These are phyloP conservation scores for Cladosporium sp. DNA, from an alignment of 2,329 filamentous ascomycete species.

Conservation along the genomic window DNA sequence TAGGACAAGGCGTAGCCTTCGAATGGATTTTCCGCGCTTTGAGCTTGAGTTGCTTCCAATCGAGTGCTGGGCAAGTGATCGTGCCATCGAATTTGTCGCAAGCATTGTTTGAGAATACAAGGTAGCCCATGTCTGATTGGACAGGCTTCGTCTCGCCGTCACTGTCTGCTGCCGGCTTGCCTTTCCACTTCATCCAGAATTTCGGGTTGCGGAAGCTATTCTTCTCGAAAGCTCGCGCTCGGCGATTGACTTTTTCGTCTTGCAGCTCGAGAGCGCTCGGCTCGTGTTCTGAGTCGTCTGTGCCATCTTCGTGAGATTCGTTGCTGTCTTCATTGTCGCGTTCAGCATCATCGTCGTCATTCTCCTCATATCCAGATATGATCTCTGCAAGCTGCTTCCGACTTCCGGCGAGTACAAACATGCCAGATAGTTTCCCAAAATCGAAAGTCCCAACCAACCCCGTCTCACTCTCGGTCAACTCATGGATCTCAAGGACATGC, in stretches of 20 bases:
- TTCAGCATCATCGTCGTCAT: not conserved
- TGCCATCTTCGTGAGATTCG: not conserved
- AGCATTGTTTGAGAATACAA: constrained; percentile 18
- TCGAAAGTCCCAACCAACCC: constrained; percentile 10
- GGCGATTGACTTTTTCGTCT: constrained; percentile 14
- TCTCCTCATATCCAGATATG: constrained; percentile 8
- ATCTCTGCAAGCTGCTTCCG: constrained; percentile 13
- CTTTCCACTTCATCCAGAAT: constrained; percentile 19
- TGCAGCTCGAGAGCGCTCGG: constrained; percentile 8
- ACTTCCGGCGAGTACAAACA: constrained; percentile 14
- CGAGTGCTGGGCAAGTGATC: constrained; percentile 13
- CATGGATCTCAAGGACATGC: constrained; percentile 13
- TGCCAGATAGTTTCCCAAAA: not conserved
- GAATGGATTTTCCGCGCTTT: constrained; percentile 16
- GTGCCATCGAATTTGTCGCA: constrained; percentile 19
- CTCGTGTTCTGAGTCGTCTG: not conserved
- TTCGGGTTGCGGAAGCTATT: constrained; percentile 20
- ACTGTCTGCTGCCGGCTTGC: not conserved
- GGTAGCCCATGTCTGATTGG: constrained; percentile 14
- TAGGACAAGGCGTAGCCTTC: constrained; percentile 9
- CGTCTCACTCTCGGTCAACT: constrained; percentile 6
- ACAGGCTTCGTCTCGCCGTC: not conserved
- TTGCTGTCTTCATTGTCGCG: not conserved
- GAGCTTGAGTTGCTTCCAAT: constrained; percentile 17
- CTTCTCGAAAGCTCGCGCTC: constrained; percentile 16